Evolutionary conservation across 768 basidiomycete species (phyloP).

Genomic region (Tephrocybe sp.): DNA sequence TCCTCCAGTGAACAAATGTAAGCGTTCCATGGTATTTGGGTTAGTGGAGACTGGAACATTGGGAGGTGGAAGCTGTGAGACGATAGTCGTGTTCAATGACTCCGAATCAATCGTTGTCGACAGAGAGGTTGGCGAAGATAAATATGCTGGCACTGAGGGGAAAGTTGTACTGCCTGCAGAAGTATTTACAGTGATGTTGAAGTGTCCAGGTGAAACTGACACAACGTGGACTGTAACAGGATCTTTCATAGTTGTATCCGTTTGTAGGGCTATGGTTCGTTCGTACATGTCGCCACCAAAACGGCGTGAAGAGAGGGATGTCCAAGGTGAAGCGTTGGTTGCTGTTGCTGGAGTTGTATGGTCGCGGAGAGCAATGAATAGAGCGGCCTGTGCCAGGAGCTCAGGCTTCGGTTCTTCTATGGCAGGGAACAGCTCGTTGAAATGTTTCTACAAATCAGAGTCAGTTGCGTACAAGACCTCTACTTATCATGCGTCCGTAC

Average conservation of each 20-base stretch:
- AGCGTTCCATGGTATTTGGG: slow-evolving; percentile 60
- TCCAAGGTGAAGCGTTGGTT: slow-evolving; percentile 57
- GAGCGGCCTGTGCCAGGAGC: slow-evolving; percentile 73
- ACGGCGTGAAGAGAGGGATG: slow-evolving; percentile 64
- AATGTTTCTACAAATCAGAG: slow-evolving; percentile 64
- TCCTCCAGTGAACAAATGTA: slow-evolving; percentile 71
- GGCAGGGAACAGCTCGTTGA: slow-evolving; percentile 75
- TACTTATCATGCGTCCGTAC: slow-evolving; percentile 32
- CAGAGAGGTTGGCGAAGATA: slow-evolving; percentile 53
- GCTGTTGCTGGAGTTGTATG: slow-evolving; percentile 29
- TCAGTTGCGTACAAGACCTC: neutral
- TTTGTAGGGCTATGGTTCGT: slow-evolving; percentile 59
- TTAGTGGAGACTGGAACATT: slow-evolving; percentile 52
- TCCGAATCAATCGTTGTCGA: slow-evolving; percentile 51
- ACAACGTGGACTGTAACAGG: slow-evolving; percentile 41
- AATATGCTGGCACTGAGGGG: slow-evolving; percentile 51
- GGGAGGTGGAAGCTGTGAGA: slow-evolving; percentile 62
- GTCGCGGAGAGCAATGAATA: slow-evolving; percentile 72
- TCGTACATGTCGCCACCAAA: slow-evolving; percentile 75
- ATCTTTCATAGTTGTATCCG: slow-evolving; percentile 43
- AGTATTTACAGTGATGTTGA: slow-evolving; percentile 50
- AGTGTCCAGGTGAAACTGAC: slow-evolving; percentile 38
- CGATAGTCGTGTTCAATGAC: slow-evolving; percentile 60
- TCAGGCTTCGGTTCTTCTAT: slow-evolving; percentile 55
- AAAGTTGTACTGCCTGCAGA: slow-evolving; percentile 34